Evolutionary conservation across 257 asterid species (phyloP).

Genomic region (Euphrasia confusa): DNA sequence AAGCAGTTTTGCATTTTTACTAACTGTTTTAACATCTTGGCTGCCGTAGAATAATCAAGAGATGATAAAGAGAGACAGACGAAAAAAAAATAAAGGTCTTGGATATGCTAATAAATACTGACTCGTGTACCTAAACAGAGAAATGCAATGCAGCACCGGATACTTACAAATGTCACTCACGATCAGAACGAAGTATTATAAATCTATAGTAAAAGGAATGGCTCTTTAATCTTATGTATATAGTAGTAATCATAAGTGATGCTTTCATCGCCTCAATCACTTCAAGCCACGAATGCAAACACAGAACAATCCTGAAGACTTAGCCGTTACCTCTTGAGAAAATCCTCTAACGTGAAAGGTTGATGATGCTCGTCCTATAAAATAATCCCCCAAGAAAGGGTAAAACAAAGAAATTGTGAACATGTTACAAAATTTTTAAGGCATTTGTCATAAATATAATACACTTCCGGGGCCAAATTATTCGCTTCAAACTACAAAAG

Average conservation of each 20-base stretch:
- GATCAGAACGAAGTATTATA: neutral
- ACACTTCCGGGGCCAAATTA: no score
- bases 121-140: slow-evolving; percentile 2
- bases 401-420: neutral
- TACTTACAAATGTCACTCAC: slow-evolving; percentile 15
- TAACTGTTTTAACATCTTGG: no score
- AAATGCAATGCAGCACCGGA: neutral
- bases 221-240: neutral
- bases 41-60: no score
- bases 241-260: neutral
- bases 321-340: slow-evolving; percentile 45
- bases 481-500: no score
- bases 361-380: slow-evolving; percentile 58
- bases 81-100: neutral
- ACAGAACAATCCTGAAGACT: slow-evolving; percentile 14
- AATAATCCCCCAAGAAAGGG: neutral
- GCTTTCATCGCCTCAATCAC: slow-evolving; percentile 13
- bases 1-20: no score
- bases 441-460: no score
- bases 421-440: no score
- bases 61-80: neutral
- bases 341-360: slow-evolving; percentile 65
- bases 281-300: slow-evolving; percentile 14
- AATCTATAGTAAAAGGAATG: neutral
- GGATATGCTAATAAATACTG: neutral